Base-by-base conservation (phyloP, 1,284 basidiomycete species). In the Phlebopus sp. region DNA sequence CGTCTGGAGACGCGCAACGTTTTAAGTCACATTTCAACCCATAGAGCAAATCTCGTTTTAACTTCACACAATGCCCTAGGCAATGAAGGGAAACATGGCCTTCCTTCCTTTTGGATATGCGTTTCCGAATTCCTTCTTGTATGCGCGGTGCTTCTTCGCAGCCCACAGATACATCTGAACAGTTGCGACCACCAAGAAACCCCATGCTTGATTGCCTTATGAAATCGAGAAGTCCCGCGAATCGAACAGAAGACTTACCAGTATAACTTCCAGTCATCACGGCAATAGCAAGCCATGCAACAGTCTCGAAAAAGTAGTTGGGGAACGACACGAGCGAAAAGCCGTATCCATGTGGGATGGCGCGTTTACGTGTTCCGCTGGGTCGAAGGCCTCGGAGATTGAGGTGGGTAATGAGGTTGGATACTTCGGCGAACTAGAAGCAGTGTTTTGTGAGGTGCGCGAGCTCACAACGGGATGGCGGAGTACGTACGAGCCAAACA, bases 221-320 rank as follows among this genome's bases (percentile, higher is more conserved):
- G 11, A 62, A 43, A 47, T 18, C 35, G 19, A 8, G 31, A n/a
- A 40, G 10, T 32, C 29, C 13, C 42, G 15, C 34, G 25, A 27
- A 14, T 44, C 13, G 9, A 45, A 42, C 31, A 39, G 34, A 35
- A 31, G 49, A 37, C 84, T 53, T 64, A 94, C 92, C 81, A 41
- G 82, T 83, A 58, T 82, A 73, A 58, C 86, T 90, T 44, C 84
- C 80, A 3, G 93, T 95, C 80, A 99, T 84, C 31, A 77, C 74
- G 21, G 81, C 80, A 46, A 97, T 76, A 18, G 80, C 75, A 10
- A 78, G 61, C 90, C 96, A 97, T 0, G 76, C 84, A 32, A 97
- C 54, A 25, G 76, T 77, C 70, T 99, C 97, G 64, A 96, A 98
- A 64, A 92, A 86, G 72, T 99, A 99, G 69, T 99, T 98, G 27